Conservation (phyloP, 345 rosid species). For the Populus pruinosa region DNA sequence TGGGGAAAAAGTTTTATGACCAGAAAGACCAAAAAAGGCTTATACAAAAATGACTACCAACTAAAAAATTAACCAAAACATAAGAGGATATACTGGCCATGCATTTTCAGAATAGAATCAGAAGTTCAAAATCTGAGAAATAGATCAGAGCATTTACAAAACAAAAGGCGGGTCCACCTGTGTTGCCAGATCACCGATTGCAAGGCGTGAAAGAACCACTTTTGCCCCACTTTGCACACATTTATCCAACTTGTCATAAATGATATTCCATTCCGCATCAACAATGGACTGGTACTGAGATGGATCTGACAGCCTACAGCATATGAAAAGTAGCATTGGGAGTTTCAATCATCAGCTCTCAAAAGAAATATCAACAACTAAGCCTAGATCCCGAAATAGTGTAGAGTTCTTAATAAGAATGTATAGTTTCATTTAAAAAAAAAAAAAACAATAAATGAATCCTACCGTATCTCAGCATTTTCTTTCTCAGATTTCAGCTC, state of each 20-base stretch:
- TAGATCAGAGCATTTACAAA: background rate
- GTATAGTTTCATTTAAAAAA: background rate
- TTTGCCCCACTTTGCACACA: slow-evolving; percentile 91
- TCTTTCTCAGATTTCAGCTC: slow-evolving; percentile 99
- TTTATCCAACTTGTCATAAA: slow-evolving; percentile 95
- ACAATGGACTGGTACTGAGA: slow-evolving; percentile 96
- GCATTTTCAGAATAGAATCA: background rate
- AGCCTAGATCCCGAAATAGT: no score
- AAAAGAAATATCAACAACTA: background rate
- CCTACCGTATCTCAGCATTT: slow-evolving; percentile 95
- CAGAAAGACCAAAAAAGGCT: background rate
- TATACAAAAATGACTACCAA: background rate
- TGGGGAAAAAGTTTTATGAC: background rate
- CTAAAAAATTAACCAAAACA: background rate
- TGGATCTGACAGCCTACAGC: slow-evolving; percentile 86
- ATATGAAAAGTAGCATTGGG: slow-evolving; percentile 10
- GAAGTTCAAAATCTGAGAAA: background rate
- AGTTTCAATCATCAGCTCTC: slow-evolving; percentile 8
- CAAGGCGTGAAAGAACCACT: slow-evolving; percentile 94
- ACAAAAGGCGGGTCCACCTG: slow-evolving; percentile 53
- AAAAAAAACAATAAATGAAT: background rate
- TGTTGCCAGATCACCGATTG: slow-evolving; percentile 97
- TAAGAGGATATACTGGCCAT: background rate
- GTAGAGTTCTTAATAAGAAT: background rate
- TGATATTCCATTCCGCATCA: slow-evolving; percentile 99